Evolutionary conservation across 2,329 filamentous ascomycete species (phyloP), one percentile per base, ranked within the genome.

Genomic region (Talaromyces sp.): DNA sequence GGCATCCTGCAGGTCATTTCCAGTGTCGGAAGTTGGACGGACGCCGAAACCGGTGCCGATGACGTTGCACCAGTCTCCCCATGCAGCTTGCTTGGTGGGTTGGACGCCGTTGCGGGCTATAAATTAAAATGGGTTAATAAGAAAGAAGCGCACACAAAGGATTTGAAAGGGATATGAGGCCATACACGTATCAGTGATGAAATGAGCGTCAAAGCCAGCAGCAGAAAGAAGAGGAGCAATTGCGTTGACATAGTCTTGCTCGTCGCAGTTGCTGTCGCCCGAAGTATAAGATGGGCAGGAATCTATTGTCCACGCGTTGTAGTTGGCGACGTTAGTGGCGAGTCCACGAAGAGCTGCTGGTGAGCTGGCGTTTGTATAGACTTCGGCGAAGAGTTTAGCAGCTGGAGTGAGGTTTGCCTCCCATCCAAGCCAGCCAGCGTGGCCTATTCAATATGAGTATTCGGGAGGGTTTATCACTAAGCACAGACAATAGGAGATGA

Each of bases 11-110:
- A 87, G 76, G 1, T 75, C 70, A 65, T 86, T 81, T 14, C 83
- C 85, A 8, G 87, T 89, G 69, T 84, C 78, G n/a, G 85, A 79
- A 3, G 83, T 83, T 1, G 87, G 86, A n/a, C 85, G 82, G n/a
- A 75, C 74, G 63, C 87, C 88, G 64, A 89, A 89, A 7, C 87
- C 87, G 62, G 86, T 83, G 34, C 82, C 83, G 55, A 78, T 81
- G 63, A 87, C 80, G 69, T 88, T 89, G 78, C 87, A 89, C 87
- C 87, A 89, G 70, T 89, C 81, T 50, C 86, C 87, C 85, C 86
- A 88, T 31, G 73, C 73, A 61, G 77, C 73, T 70, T 85, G 83
- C 4, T 74, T 70, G 23, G 83, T 85, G 42, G 83, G 83, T 72
- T 88, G 86, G 59, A 85, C 85, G 23, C 85, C 87, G 59, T 83